A percentile compares a stretch with the other conserved stretches of the same genome.
Conservation (phyloP, 208 protist species). For the Balamuthia mandrillaris region DNA sequence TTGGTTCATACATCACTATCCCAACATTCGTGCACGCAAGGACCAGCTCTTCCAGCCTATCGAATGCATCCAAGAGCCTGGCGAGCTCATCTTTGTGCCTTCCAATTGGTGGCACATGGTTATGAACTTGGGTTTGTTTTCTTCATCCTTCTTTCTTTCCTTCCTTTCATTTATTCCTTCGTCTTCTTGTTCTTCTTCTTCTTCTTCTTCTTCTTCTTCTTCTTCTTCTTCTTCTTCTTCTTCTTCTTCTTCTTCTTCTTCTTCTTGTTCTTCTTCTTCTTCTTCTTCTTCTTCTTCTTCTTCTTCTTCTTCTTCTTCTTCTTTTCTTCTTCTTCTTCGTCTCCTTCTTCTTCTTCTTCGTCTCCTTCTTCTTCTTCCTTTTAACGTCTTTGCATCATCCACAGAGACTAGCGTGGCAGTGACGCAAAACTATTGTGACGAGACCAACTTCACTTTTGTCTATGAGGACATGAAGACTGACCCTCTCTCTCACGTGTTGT, state of each 20-base stretch:
- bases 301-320: background rate
- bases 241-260: background rate
- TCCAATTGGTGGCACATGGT: slow-evolving; percentile 34
- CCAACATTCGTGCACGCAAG: background rate
- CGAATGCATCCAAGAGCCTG: slow-evolving; percentile 19
- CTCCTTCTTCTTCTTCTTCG: background rate
- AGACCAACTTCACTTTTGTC: background rate
- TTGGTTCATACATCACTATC: slow-evolving; percentile 31
- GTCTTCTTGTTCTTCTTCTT: background rate
- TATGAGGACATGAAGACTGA: background rate
- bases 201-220: slow-evolving; percentile 5
- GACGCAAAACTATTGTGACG: slow-evolving; percentile 30
- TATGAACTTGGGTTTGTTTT: no score
- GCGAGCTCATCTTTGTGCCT: slow-evolving; percentile 33
- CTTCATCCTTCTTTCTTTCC: background rate
- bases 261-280: background rate
- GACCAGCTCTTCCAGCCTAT: background rate
- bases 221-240: background rate
- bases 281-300: background rate
- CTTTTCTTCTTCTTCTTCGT: background rate
- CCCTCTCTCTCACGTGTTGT: background rate
- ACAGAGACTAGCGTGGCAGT: slow-evolving; percentile 34
- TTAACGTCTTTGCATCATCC: no score
- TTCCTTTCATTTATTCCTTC: background rate
- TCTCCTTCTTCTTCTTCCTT: no score